Percentiles rank a stretch among this genome's conserved stretches.
Conservation (phyloP, 2,329 filamentous ascomycete genomes). For the Aspergillus intermedius region DNA sequence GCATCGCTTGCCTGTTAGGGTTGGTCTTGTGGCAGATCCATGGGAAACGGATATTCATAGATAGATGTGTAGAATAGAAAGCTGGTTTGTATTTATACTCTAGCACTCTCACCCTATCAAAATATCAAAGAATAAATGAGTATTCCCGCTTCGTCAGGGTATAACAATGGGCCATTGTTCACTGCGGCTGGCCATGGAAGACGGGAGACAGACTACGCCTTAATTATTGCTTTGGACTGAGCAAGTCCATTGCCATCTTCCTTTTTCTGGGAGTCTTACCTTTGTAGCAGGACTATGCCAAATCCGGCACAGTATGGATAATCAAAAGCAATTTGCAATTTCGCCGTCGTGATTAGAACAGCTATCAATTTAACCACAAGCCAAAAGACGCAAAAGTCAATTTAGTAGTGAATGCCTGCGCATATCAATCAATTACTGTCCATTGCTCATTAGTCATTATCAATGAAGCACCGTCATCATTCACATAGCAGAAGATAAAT, state of each 20-base stretch:
- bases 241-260: neutral
- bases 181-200: neutral
- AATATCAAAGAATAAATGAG: neutral
- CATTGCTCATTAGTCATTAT: too few relatives aligned
- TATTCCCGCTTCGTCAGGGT: neutral
- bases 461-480: too few relatives aligned
- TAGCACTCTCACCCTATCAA: neutral
- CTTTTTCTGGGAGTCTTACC: too few relatives aligned
- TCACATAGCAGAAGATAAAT: too few relatives aligned
- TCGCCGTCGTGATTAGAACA: too few relatives aligned
- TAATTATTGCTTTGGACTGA: neutral
- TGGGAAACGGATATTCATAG: neutral
- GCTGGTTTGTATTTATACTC: neutral
- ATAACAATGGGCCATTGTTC: neutral
- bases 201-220: neutral
- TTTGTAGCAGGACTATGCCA: too few relatives aligned
- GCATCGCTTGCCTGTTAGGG: neutral
- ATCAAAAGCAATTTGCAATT: too few relatives aligned
- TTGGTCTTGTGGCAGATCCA: neutral
- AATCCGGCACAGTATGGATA: too few relatives aligned
- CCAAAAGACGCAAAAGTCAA: too few relatives aligned
- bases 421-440: too few relatives aligned
- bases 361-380: too few relatives aligned
- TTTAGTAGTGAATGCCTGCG: too few relatives aligned
- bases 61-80: neutral